A percentile compares a stretch with the other conserved stretches of the same genome.
These are phyloP conservation scores for Gaeumannomyces tritici DNA, from an alignment of 2,329 filamentous ascomycete genomes.

Conservation along the genomic window DNA sequence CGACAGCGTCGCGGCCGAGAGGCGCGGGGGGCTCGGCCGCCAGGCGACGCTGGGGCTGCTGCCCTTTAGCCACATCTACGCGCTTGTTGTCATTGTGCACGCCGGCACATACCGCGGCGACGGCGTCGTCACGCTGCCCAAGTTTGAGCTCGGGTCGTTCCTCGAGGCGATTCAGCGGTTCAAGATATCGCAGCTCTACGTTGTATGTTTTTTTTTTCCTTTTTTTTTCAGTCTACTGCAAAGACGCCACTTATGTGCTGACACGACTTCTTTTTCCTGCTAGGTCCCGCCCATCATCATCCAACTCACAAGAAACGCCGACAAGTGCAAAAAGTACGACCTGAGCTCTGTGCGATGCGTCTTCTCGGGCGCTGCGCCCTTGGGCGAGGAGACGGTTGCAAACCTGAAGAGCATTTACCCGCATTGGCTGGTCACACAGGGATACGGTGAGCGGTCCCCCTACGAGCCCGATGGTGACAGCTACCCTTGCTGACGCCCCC, in stretches of 20 bases:
- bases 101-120: conserved; percentile 60
- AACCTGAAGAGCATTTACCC: conserved; percentile 54
- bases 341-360: conserved; percentile 55
- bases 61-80: conserved; percentile 72
- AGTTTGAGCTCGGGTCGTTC: conserved; percentile 59
- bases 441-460: conserved; percentile 46
- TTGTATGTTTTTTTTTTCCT: conserved; percentile 34
- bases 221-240: neutral
- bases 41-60: conserved; percentile 51
- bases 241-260: neutral
- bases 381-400: conserved; percentile 62
- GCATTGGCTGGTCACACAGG: conserved; percentile 54
- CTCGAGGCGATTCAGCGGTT: conserved; percentile 55
- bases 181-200: conserved; percentile 55
- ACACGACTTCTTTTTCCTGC: too few species aligned
- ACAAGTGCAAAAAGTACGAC: conserved; percentile 56
- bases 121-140: conserved; percentile 58
- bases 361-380: conserved; percentile 70
- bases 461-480: neutral
- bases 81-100: conserved; percentile 61
- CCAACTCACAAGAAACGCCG: conserved; percentile 56
- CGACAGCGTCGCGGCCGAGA: conserved; percentile 20
- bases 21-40: conserved; percentile 17
- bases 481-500: neutral
- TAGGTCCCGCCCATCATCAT: conserved; percentile 77